Evolutionary conservation across 192 early-diverging fungal genomes (phyloP).

Genomic region (Gigaspora rosea): DNA sequence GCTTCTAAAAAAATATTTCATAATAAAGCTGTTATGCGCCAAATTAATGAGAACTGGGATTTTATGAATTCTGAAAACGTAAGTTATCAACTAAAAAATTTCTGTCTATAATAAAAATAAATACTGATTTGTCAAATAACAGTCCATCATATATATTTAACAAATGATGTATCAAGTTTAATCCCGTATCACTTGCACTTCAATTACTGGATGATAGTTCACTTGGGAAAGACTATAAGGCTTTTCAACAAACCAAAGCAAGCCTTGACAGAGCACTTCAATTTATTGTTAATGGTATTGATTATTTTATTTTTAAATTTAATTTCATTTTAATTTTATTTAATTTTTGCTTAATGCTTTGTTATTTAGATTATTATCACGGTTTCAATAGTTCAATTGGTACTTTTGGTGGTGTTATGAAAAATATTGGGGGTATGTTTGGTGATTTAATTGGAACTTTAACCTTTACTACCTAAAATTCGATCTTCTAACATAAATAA

Average conservation of each 20-base stretch:
- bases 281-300: constrained; percentile 64
- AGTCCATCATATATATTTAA: too few relatives aligned
- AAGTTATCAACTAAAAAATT: constrained; percentile 23
- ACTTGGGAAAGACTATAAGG: constrained; percentile 63
- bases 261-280: constrained; percentile 69
- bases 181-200: constrained; percentile 72
- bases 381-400: constrained; percentile 83
- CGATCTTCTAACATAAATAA: background rate
- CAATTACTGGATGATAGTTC: constrained; percentile 77
- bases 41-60: constrained; percentile 51
- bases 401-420: constrained; percentile 76
- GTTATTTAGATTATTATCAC: constrained; percentile 68
- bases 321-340: constrained; percentile 2
- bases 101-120: background rate
- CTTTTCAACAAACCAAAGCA: constrained; percentile 58
- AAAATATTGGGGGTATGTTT: constrained; percentile 61
- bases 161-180: constrained; percentile 47
- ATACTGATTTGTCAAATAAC: background rate
- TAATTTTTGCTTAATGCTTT: background rate
- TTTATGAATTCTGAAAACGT: constrained; percentile 59
- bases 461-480: background rate
- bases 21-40: constrained; percentile 17
- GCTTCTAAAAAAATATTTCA: background rate
- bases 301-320: background rate
- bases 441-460: background rate